Evolutionary conservation across 179 eudicot species (phyloP).

Genomic region (Camellia oleifera): DNA sequence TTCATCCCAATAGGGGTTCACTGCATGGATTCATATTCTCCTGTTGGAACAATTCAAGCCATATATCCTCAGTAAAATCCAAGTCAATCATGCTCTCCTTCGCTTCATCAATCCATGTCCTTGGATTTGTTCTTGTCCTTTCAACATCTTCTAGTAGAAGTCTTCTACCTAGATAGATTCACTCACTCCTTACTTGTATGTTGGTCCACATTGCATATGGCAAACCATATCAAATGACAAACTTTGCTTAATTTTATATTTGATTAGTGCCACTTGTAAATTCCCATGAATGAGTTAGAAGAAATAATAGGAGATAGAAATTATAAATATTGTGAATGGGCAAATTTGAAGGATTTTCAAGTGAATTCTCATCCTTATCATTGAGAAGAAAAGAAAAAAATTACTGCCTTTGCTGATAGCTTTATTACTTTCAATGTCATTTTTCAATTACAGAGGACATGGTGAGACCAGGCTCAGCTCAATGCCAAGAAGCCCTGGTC

Average conservation of each 20-base stretch:
- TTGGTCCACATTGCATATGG: neutral
- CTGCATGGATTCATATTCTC: neutral
- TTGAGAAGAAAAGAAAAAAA: neutral
- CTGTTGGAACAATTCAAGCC: too few species aligned
- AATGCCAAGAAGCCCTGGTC: constrained; percentile 67
- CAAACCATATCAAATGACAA: neutral
- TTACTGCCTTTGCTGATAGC: neutral
- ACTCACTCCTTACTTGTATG: neutral
- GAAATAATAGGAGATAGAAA: neutral
- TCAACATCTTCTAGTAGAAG: neutral
- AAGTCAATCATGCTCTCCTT: too few species aligned
- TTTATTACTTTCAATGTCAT: neutral
- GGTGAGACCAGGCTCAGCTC: constrained; percentile 44
- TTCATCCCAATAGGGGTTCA: neutral
- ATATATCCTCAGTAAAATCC: too few species aligned
- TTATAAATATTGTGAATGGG: neutral
- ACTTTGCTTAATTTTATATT: neutral
- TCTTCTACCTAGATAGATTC: neutral
- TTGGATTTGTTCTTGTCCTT: neutral
- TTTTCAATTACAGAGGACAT: constrained; percentile 35
- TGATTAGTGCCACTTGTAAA: neutral
- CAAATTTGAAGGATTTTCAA: neutral
- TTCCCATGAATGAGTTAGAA: neutral
- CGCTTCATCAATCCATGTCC: neutral
- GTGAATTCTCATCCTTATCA: neutral